Base-by-base conservation (phyloP, 2,329 filamentous ascomycete genomes). In the Fusarium protoensiforme region DNA sequence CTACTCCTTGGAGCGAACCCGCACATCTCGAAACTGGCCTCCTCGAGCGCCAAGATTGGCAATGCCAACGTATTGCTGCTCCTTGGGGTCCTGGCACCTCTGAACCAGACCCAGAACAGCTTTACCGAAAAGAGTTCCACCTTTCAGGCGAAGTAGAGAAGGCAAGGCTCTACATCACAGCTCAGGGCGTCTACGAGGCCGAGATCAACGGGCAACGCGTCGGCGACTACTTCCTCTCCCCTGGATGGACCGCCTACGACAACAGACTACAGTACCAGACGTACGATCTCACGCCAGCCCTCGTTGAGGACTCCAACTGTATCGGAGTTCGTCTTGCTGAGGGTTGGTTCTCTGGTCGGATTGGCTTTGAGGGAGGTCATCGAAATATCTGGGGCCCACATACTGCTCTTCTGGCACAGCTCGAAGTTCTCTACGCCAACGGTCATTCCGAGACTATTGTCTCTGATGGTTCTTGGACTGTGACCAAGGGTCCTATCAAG, bases 231-330 rank as follows among this genome's bases (percentile, higher is more conserved):
- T 80, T 83, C 16, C 80, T 88, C 46, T 84, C 86, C 35, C 87
- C 87, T 0, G 86, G 87, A 0, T 89, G 86, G 85, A 84, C 84
- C 38, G 83, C 82, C 10, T 90, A 89, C 67, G 78, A 83, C 0
- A 78, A 84, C 43, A 81, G 87, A 5, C 80, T 86, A 14, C 78
- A 82, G 0, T 90, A 89, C 64, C 83, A 89, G 67, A 86, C 84
- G 0, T 87, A 85, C 64, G 87, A 90, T 70, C 84, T 89, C 2
- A 83, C 81, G 0, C 66, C 78, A 1, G 73, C 84, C 0, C 65
- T 89, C 0, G 75, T 73, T 1, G 22, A 65, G 1, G 35, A 35
- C 1, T 6, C 35, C 2, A 57, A 57, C 35, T 76, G 78, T 0
- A 76, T 87, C 18, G 82, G 77, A 1, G 78, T 83, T 3, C 80